Percentiles rank a stretch among this genome's conserved stretches.
Conservation (phyloP, 176 grass and related monocot species). For the Typha latifolia region DNA sequence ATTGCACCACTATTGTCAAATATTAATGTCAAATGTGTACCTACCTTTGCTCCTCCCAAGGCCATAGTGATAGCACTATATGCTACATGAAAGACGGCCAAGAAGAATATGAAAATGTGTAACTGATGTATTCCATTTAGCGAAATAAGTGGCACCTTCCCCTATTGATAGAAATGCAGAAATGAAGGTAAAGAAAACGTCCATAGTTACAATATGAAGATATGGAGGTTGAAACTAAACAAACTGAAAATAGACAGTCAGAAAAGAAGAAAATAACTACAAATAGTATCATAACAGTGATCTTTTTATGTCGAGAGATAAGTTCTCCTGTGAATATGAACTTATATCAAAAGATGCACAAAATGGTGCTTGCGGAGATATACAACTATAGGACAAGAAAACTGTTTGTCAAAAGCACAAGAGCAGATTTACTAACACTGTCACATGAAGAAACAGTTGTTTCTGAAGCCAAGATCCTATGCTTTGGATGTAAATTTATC, state of each 20-base stretch:
- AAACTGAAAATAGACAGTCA: neutral
- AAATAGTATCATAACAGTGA: neutral
- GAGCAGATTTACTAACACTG: conserved; percentile 29
- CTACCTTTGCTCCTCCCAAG: conserved; percentile 77
- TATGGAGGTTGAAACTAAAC: neutral
- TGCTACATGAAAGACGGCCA: conserved; percentile 71
- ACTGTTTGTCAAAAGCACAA: neutral
- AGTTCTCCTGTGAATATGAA: neutral
- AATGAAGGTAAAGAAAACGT: neutral
- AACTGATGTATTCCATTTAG: conserved; percentile 53
- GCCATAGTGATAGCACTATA: conserved; percentile 67
- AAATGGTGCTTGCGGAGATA: no score
- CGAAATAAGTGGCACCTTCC: conserved; percentile 71
- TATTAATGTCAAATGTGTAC: neutral
- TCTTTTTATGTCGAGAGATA: neutral
- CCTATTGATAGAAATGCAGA: conserved; percentile 32
- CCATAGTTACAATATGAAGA: neutral
- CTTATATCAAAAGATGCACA: no score
- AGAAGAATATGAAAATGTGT: conserved; percentile 86
- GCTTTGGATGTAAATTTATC: conserved; percentile 8
- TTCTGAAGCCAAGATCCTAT: conserved; percentile 26
- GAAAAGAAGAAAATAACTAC: neutral
- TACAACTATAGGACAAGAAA: neutral
- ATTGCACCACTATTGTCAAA: neutral
- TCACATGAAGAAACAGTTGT: conserved; percentile 17